These are phyloP conservation scores for Phytophthora crassamura DNA, from an alignment of 352 stramenopile genomes.

Conservation along the genomic window DNA sequence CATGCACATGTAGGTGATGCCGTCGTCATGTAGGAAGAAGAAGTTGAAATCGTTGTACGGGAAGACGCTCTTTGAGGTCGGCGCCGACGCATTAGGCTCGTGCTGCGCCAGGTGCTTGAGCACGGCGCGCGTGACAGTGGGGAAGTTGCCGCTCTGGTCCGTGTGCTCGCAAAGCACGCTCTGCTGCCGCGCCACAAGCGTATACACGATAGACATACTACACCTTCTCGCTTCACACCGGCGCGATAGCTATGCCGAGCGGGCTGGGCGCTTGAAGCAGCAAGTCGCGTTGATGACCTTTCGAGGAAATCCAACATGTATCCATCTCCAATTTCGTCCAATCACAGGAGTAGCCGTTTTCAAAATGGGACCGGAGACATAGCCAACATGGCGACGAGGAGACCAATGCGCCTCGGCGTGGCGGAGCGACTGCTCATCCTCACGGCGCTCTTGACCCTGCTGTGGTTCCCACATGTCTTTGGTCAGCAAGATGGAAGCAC, in stretches of 20 bases:
- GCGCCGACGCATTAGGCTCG: constrained; percentile 29
- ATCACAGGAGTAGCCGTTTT: constrained; percentile 8
- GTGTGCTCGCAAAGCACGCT: constrained; percentile 84
- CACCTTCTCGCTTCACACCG: background rate
- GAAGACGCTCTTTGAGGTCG: constrained; percentile 65
- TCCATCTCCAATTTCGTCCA: constrained; percentile 30
- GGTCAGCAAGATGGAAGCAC: background rate
- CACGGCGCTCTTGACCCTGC: constrained; percentile 7
- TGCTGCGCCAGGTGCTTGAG: constrained; percentile 76
- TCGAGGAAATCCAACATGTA: constrained; percentile 26
- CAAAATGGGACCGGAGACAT: too few relatives aligned
- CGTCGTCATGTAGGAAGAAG: constrained; percentile 79
- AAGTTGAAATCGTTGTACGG: constrained; percentile 85
- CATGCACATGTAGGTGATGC: constrained; percentile 88
- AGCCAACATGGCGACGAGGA: constrained; percentile 21
- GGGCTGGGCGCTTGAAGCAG: background rate
- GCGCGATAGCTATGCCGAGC: background rate
- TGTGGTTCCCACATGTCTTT: constrained; percentile 3
- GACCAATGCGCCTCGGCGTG: background rate
- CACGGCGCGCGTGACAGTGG: constrained; percentile 74
- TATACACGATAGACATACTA: constrained; percentile 82
- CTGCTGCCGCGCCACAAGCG: constrained; percentile 73
- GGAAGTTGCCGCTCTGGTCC: constrained; percentile 79
- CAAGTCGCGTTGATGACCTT: constrained; percentile 17
- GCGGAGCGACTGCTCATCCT: constrained; percentile 5